Conservation (phyloP, 306 rosid genomes). For the Lablab purpureus region DNA sequence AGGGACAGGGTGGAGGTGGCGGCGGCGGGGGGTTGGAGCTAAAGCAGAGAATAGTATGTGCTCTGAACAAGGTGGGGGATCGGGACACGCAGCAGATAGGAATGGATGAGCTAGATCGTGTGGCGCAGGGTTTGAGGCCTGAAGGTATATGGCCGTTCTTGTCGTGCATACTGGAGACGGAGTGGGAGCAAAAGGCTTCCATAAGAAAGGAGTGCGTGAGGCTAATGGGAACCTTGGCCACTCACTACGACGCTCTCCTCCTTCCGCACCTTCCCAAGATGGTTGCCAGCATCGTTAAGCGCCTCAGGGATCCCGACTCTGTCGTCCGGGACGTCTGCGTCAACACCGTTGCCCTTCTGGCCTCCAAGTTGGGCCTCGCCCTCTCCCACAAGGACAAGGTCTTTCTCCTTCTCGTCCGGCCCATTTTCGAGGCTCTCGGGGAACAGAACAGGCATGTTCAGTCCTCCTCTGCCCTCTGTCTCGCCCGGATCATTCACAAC, state of each 20-base stretch:
- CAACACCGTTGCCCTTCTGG: constrained; percentile 60
- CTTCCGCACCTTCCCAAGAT: constrained; percentile 71
- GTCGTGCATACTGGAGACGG: constrained; percentile 72
- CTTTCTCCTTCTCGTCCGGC: constrained; percentile 65
- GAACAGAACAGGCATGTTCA: constrained; percentile 88
- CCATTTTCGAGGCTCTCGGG: constrained; percentile 79
- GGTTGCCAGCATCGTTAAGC: constrained; percentile 67
- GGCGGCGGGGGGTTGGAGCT: constrained; percentile 53
- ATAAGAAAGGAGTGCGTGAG: constrained; percentile 71
- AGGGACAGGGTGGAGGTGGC: constrained; percentile 30
- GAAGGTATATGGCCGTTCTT: constrained; percentile 68
- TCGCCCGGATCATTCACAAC: constrained; percentile 68
- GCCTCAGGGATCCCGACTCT: constrained; percentile 75
- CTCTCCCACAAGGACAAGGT: constrained; percentile 40
- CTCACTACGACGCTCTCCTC: constrained; percentile 49
- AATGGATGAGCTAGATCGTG: constrained; percentile 67
- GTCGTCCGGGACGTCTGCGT: constrained; percentile 77
- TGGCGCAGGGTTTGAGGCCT: constrained; percentile 57
- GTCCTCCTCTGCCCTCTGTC: constrained; percentile 68
- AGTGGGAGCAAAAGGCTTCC: constrained; percentile 69
- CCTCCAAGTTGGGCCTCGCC: constrained; percentile 44
- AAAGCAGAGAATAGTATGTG: constrained; percentile 61
- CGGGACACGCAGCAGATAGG: constrained; percentile 83
- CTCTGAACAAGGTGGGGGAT: constrained; percentile 81
- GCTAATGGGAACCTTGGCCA: constrained; percentile 61